Evolutionary conservation across 257 asterid species (phyloP), one percentile per base, ranked within the genome.

Genomic region (Petunia axillaris): DNA sequence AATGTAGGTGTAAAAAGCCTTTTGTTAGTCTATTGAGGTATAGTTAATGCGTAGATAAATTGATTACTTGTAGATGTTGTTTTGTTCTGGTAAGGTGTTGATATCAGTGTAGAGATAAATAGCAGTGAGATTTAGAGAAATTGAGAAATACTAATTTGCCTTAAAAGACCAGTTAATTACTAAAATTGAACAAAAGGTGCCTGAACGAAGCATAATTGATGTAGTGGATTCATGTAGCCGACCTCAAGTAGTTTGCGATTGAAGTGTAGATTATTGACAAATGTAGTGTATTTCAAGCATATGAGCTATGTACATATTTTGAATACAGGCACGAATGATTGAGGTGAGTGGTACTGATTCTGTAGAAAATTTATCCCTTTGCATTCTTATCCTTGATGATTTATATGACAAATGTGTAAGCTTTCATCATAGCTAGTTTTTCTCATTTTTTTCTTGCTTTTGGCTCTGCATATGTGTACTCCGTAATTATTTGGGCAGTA

Each of bases 361-460:
- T 35, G 77, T 71, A 10, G 60, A 71, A 71, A 71, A 48, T 48
- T 10, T 71, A 48, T 3, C 58, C 76, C 10, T 25, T 8, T 71
- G 60, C 44, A 63, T 63, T 63, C 7, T 63, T 37, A 36, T 63
- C 68, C 44, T 25, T 35, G 43, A 71, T 48, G 58, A 46, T 70
- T 16, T 71, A 37, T 50, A 11, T 5, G 50, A 2, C 35, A 37
- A 35, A 46, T 70, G 25, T 25, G 44, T 46, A 25, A 70, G n/a
- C 43, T 70, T 68, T 68, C 4, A 1, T 0, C n/a, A 8, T 68
- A 44, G 16, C 2, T 67, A 43, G 6, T 3, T 67, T 67, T 41
- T 13, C 8, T 8, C 55, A 5, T 2, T 43, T 44, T 44, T 44
- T 44, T 44, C 39, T 44, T 68, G 55, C 1, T 43, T 68, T 43